phyloP scores from a whole-genome alignment of 169 alveolate species.

The Toxoplasma gondii region DNA sequence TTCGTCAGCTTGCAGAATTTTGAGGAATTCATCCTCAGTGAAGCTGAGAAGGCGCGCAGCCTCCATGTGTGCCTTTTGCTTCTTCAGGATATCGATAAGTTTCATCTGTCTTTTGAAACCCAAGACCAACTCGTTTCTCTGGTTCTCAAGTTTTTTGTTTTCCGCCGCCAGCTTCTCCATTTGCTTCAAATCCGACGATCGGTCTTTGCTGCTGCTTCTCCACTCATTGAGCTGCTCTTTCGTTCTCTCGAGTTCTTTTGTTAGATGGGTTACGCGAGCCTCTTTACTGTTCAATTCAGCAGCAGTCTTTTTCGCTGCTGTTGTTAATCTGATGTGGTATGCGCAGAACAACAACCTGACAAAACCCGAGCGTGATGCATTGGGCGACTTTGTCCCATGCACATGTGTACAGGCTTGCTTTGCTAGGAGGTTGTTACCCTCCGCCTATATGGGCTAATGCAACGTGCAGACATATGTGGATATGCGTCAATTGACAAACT shows the following conservation, averaged over 20 bases:
- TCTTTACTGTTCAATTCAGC: slow-evolving; percentile 2
- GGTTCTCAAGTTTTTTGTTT: slow-evolving; percentile 64
- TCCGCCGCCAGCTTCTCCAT: slow-evolving; percentile 52
- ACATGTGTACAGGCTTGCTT: no score
- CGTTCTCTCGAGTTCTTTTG: background rate
- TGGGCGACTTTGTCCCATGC: background rate
- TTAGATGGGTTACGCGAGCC: background rate
- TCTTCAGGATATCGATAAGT: slow-evolving; percentile 85
- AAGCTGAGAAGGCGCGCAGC: slow-evolving; percentile 85
- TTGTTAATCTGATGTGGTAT: background rate
- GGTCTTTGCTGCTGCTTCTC: background rate
- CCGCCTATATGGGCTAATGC: no score
- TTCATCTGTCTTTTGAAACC: slow-evolving; percentile 87
- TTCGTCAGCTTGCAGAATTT: slow-evolving; percentile 36
- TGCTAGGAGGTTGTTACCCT: no score
- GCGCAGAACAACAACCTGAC: background rate
- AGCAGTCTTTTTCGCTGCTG: background rate
- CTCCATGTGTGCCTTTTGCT: slow-evolving; percentile 87
- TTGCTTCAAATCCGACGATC: background rate
- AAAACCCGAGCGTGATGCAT: background rate
- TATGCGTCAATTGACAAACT: no score
- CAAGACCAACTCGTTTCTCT: slow-evolving; percentile 80
- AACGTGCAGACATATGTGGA: no score
- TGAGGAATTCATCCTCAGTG: slow-evolving; percentile 87
- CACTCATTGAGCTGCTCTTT: background rate